Evolutionary conservation across 2,329 filamentous ascomycete species (phyloP).

Genomic region (Huntiella decipiens): DNA sequence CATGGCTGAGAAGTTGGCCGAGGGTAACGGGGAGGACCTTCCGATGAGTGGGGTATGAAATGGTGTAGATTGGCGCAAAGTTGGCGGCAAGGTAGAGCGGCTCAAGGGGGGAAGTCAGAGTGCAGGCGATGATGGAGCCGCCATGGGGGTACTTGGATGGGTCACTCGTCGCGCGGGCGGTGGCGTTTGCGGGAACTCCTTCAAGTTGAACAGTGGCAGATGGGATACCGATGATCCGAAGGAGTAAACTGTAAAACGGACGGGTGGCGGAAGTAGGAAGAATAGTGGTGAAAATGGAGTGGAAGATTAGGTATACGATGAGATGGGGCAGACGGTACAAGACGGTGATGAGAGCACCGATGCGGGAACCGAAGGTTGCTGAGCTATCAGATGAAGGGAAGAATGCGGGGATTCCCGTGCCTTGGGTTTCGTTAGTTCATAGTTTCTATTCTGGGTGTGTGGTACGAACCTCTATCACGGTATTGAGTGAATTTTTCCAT

Average conservation of each 20-base stretch:
- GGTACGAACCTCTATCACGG: constrained; percentile 55
- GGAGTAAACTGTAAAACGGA: constrained; percentile 67
- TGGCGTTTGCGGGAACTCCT: constrained; percentile 78
- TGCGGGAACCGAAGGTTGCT: constrained; percentile 39
- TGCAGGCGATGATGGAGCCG: constrained; percentile 69
- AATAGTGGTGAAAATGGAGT: constrained; percentile 69
- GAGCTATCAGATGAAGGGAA: constrained; percentile 53
- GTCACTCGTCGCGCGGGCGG: constrained; percentile 45
- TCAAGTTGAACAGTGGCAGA: constrained; percentile 98
- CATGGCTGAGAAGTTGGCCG: constrained; percentile 52
- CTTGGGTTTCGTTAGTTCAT: constrained; percentile 26
- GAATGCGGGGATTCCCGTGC: constrained; percentile 91
- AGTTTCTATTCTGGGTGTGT: neutral
- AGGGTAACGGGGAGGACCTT: constrained; percentile 63
- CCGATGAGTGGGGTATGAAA: constrained; percentile 56
- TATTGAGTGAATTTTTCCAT: constrained; percentile 97
- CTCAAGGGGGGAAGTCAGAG: constrained; percentile 84
- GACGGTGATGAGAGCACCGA: constrained; percentile 56
- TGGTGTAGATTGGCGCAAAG: constrained; percentile 87
- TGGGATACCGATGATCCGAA: constrained; percentile 84
- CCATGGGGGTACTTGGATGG: constrained; percentile 56
- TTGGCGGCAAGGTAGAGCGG: constrained; percentile 85
- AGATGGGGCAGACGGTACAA: constrained; percentile 63
- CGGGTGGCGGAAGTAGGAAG: constrained; percentile 48
- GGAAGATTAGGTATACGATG: constrained; percentile 43